Conservation (phyloP, 2,329 filamentous ascomycete genomes). For the Clonostachys rhizophaga region DNA sequence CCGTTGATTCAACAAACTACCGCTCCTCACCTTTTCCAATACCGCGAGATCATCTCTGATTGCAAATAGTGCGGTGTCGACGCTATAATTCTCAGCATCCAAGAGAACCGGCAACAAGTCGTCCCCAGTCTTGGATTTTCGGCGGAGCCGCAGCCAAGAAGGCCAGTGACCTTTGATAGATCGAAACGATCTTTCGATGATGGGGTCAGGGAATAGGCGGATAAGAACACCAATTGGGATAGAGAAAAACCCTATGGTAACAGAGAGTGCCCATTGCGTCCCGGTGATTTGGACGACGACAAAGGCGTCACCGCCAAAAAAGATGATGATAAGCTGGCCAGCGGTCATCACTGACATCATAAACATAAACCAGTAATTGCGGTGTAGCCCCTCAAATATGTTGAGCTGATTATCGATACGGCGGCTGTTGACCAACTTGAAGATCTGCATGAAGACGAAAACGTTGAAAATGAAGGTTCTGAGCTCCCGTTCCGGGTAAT, state of each 20-base stretch:
- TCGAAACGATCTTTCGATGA: no score
- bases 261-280: conserved; percentile 64
- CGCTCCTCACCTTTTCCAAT: no score
- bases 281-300: conserved; percentile 56
- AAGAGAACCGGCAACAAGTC: no score
- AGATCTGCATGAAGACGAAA: conserved; percentile 81
- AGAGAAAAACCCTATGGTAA: conserved; percentile 63
- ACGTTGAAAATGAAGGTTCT: conserved; percentile 72
- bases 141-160: no score
- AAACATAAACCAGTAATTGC: conserved; percentile 72
- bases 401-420: conserved; percentile 72
- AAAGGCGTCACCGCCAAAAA: conserved; percentile 65
- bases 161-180: no score
- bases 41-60: no score
- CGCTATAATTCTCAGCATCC: no score
- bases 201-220: conserved; percentile 29
- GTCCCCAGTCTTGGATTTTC: no score
- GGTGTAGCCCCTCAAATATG: conserved; percentile 64
- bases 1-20: no score
- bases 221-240: conserved; percentile 52
- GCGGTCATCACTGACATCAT: conserved; percentile 64
- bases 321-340: conserved; percentile 69
- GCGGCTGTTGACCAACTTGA: conserved; percentile 61
- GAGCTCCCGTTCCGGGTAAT: conserved; percentile 28
- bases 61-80: no score